phyloP scores from a whole-genome alignment of 805 yeast genomes.

The Candida quercuum region DNA sequence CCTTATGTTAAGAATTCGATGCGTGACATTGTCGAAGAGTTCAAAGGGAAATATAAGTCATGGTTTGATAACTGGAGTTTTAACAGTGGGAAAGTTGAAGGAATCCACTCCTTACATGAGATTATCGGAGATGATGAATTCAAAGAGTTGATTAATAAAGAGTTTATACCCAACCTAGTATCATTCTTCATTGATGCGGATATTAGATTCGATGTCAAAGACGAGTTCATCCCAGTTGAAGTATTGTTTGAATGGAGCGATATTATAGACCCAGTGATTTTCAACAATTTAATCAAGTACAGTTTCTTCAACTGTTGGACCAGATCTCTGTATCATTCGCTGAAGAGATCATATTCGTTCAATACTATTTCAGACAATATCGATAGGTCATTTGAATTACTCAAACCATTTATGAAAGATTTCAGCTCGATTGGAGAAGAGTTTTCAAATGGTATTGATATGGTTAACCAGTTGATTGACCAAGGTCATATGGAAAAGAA shows the following conservation, averaged over 20 bases:
- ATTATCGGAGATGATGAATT: slow-evolving; percentile 24
- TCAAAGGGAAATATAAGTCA: slow-evolving; percentile 19
- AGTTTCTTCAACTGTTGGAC: slow-evolving; percentile 30
- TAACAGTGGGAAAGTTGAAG: slow-evolving; percentile 7
- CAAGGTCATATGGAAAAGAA: slow-evolving; percentile 6
- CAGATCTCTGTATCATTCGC: slow-evolving; percentile 7
- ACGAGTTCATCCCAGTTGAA: slow-evolving; percentile 12
- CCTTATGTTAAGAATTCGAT: slow-evolving; percentile 21
- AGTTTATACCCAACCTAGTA: slow-evolving; percentile 19
- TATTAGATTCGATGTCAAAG: slow-evolving; percentile 12
- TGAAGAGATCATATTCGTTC: background rate
- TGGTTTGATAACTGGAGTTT: slow-evolving; percentile 17
- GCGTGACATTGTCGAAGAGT: slow-evolving; percentile 16
- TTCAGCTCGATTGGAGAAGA: slow-evolving; percentile 7
- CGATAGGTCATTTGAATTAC: slow-evolving; percentile 24
- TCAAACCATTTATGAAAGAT: slow-evolving; percentile 15
- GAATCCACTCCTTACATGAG: slow-evolving; percentile 28
- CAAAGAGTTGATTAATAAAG: slow-evolving; percentile 13
- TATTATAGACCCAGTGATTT: slow-evolving; percentile 11
- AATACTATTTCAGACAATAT: slow-evolving; percentile 24
- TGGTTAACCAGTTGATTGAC: slow-evolving; percentile 27
- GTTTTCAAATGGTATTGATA: slow-evolving; percentile 22
- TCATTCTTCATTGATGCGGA: background rate
- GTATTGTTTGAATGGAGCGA: slow-evolving; percentile 22
- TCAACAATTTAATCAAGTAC: slow-evolving; percentile 25